A percentile compares a stretch with the other conserved stretches of the same genome.
phyloP scores from a whole-genome alignment of 768 basidiomycete species.

The Psilocybe azurescens region DNA sequence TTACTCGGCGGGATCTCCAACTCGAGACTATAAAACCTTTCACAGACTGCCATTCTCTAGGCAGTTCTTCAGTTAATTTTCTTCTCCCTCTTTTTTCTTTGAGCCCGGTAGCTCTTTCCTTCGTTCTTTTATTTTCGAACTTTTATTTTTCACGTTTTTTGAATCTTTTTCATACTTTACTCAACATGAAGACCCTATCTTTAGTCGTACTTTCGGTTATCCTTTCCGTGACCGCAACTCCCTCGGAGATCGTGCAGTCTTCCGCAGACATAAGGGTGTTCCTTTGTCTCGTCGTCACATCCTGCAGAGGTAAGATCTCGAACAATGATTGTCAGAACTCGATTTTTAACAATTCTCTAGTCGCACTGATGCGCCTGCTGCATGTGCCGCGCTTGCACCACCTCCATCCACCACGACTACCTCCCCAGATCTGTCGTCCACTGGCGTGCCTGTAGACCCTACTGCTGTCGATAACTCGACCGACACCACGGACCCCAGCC shows the following conservation, averaged over 20 bases:
- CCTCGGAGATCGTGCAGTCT: constrained; percentile 39
- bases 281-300: constrained; percentile 35
- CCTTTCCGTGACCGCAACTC: constrained; percentile 34
- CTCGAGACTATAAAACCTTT: constrained; percentile 23
- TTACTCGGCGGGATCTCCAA: constrained; percentile 1
- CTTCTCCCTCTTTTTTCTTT: constrained; percentile 12
- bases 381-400: constrained; percentile 31
- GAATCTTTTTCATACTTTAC: constrained; percentile 22
- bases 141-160: constrained; percentile 16
- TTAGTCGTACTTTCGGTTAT: constrained; percentile 34
- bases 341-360: constrained; percentile 21
- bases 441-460: constrained; percentile 26
- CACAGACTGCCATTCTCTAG: constrained; percentile 13
- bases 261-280: constrained; percentile 35
- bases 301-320: constrained; percentile 34
- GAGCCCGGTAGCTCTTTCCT: constrained; percentile 42
- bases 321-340: constrained; percentile 1
- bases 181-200: constrained; percentile 35
- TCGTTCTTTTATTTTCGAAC: constrained; percentile 24
- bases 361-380: constrained; percentile 36
- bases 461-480: constrained; percentile 24
- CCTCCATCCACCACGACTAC: constrained; percentile 22
- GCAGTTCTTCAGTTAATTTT: constrained; percentile 29
- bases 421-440: constrained; percentile 23
- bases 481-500: constrained; percentile 20